These are phyloP conservation scores for Patellaria atrata DNA, from an alignment of 495 filamentous ascomycete species.

Conservation along the genomic window DNA sequence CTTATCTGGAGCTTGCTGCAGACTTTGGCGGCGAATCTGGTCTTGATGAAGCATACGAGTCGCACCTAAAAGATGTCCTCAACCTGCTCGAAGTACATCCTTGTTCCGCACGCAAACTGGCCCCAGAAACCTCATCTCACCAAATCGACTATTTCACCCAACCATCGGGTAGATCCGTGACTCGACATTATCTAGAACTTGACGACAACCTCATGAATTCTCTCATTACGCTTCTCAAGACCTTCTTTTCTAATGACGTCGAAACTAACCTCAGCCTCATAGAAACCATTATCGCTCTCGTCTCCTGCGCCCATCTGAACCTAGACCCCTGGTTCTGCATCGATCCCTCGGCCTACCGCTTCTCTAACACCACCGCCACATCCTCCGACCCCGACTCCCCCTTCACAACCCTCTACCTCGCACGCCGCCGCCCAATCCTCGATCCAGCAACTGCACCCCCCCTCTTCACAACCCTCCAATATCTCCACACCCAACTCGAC, in stretches of 20 bases:
- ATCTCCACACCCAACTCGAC: constrained; percentile 18
- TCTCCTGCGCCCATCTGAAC: constrained; percentile 65
- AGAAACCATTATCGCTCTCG: constrained; percentile 64
- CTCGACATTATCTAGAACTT: constrained; percentile 12
- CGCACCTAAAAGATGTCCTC: constrained; percentile 67
- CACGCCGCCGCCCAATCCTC: constrained; percentile 20
- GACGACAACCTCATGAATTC: constrained; percentile 60
- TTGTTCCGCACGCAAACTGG: constrained; percentile 40
- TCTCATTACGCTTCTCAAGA: constrained; percentile 52
- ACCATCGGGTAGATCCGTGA: constrained; percentile 10
- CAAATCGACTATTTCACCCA: constrained; percentile 39
- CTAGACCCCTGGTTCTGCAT: constrained; percentile 85
- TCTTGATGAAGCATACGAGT: constrained; percentile 66
- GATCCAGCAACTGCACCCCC: constrained; percentile 16
- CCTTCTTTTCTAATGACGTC: constrained; percentile 78
- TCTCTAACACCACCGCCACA: constrained; percentile 28
- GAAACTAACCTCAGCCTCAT: constrained; percentile 81
- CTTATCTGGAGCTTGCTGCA: constrained; percentile 55
- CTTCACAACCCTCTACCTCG: constrained; percentile 10
- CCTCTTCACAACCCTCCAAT: constrained; percentile 18
- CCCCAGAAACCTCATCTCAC: constrained; percentile 23
- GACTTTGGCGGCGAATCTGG: constrained; percentile 56
- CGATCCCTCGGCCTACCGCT: constrained; percentile 45
- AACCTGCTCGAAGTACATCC: constrained; percentile 65
- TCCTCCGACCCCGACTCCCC: constrained; percentile 6